Evolutionary conservation across 176 grass and related monocot species (phyloP), one percentile per base, ranked within the genome.

Genomic region (Areca catechu): DNA sequence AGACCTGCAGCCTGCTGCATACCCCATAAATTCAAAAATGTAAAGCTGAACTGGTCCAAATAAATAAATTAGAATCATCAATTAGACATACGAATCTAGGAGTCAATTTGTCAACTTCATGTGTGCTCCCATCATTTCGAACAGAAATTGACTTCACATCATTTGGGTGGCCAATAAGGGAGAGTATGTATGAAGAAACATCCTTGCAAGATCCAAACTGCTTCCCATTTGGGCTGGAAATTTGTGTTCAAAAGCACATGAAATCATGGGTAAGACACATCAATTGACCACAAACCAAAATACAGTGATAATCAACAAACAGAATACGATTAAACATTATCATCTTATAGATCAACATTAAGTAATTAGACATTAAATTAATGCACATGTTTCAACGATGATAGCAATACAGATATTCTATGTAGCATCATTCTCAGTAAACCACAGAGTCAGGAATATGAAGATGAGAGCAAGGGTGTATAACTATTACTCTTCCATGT

Each of bases 141-240:
- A 70, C 51, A 79, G 74, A 51, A 58, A 68, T 47, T 19, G 30
- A 22, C 68, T 34, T 61, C 22, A 43, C 15, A 70, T 68, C 65
- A 60, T 50, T 57, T 76, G 88, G 86, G 84, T 87, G 71, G 24
- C 94, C 88, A 83, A 99, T 66, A 73, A 99, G 76, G 65, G 81
- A 78, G 82, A 85, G 81, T 65, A 99, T 77, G 60, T 99, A 89
- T 16, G 74, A 68, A 43, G 94, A 85, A 67, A 93, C 82, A 61
- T 99, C 88, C 59, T 85, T 89, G 73, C 88, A 99, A 50, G 81
- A 86, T 55, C 66, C 49, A 79, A 93, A 89, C 3, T 79, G 73
- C 59, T 61, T 75, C 78, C 94, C 88, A 16, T 87, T 86, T 50
- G 94, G 88, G 76, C 94, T 99, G 76, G 19, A 80, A 85, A 88